Conservation (phyloP, 1,284 basidiomycete species). For the Leucoagaricus sp. region DNA sequence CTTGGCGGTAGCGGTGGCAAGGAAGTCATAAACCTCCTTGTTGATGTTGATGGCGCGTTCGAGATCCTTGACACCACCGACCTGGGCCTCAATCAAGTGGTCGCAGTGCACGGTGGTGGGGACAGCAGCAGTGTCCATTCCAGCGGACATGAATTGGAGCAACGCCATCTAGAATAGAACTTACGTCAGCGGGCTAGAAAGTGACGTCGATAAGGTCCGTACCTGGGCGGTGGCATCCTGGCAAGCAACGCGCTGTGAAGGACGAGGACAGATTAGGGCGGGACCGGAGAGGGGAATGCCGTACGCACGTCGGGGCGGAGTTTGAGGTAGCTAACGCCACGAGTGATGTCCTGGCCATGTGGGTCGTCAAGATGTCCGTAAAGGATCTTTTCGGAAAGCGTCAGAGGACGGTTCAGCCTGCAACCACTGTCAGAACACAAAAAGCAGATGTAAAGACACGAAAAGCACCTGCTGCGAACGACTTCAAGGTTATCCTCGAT, state of each 20-base stretch:
- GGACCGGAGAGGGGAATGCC: not conserved
- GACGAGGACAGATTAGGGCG: constrained; percentile 12
- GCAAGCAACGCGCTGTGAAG: constrained; percentile 92
- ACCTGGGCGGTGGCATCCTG: constrained; percentile 97
- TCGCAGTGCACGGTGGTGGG: constrained; percentile 99
- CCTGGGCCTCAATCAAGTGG: constrained; percentile 97
- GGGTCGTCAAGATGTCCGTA: constrained; percentile 98
- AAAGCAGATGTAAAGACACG: not conserved
- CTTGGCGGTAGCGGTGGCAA: constrained; percentile 97
- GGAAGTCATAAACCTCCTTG: constrained; percentile 99
- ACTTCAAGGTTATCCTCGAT: constrained; percentile 94
- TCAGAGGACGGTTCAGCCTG: constrained; percentile 91
- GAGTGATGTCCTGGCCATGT: constrained; percentile 82
- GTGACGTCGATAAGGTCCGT: constrained; percentile 22
- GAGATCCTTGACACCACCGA: constrained; percentile 93
- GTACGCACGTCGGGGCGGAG: constrained; percentile 88
- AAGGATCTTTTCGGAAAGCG: constrained; percentile 97
- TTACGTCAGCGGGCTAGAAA: constrained; percentile 32
- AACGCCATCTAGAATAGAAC: constrained; percentile 84
- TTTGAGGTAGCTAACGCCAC: constrained; percentile 93
- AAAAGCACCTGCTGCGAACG: constrained; percentile 62
- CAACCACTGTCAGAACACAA: constrained; percentile 11
- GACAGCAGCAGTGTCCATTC: constrained; percentile 96
- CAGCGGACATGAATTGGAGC: constrained; percentile 99
- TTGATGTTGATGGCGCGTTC: constrained; percentile 92